Evolutionary conservation across 768 basidiomycete species (phyloP), one percentile per base, ranked within the genome.

Genomic region (Russula sp.): DNA sequence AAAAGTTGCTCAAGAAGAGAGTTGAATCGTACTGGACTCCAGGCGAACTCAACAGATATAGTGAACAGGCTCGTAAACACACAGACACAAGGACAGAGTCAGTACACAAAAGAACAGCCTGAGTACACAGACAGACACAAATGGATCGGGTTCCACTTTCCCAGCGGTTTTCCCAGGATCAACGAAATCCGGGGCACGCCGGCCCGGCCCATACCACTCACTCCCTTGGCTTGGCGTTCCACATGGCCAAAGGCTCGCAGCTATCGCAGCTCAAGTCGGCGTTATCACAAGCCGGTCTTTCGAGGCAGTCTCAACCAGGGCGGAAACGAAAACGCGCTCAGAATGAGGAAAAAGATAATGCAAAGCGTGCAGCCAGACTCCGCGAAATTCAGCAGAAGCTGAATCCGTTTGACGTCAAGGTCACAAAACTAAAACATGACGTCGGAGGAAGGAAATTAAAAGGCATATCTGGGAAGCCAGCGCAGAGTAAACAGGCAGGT

Each of bases 391-490:
- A 92, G 66, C 82, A 85, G 69, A 84, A 83, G 68, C 79, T 98
- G 70, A 98, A 97, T 77, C 91, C 93, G 20, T 99, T 99, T 74
- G 96, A 99, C 73, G 81, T 87, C 70, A 91, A 94, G 68, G 89
- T 94, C 71, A 95, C 90, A 8, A 92, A 89, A 73, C 80, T 92
- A 47, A 95, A 94, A 77, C 91, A 95, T 72, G 89, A 94, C 75
- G 91, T 97, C 20, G 94, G 91, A 4, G 94, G 95, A 3, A 76
- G 94, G 50, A 91, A 85, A 69, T 75, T 95, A 32, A 93, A 91
- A 69, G 96, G 94, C 47, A 81, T 86, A 0, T 79, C 77, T 8
- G 96, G 96, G 18, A 83, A 83, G 66, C 96, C 96, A 54, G 89
- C 92, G 6, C 84, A 87, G 72, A 92, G 89, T 73, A 93, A 94